Conservation (phyloP, 108 stramenopile species). For the Nannochloropsis granulata region DNA sequence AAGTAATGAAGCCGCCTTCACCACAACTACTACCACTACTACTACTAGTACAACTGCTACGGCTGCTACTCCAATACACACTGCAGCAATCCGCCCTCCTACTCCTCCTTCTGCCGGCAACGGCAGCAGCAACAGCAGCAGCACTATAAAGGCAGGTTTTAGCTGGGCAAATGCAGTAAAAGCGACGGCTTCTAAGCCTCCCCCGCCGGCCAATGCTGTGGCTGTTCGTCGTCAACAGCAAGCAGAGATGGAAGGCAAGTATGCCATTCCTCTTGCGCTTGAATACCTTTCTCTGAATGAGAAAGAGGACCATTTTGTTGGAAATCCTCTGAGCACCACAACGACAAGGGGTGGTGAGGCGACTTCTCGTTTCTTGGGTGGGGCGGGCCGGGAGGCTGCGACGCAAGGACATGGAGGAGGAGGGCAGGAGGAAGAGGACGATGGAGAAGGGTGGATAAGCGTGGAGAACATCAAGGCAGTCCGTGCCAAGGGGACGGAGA, state of each 20-base stretch:
- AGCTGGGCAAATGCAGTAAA: not conserved
- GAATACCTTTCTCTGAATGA: too few species aligned
- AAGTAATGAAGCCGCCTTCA: not conserved
- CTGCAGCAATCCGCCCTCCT: too few species aligned
- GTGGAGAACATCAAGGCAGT: not conserved
- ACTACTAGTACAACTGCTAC: not conserved
- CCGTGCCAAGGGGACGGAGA: not conserved
- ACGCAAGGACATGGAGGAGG: not conserved
- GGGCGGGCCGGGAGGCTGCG: not conserved
- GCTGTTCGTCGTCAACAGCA: not conserved
- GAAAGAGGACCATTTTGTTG: too few species aligned
- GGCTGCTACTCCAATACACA: too few species aligned
- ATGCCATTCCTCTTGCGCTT: too few species aligned
- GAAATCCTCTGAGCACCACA: too few species aligned
- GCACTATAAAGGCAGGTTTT: too few species aligned
- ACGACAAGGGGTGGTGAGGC: not conserved
- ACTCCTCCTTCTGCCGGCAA: too few species aligned
- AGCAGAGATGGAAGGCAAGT: not conserved
- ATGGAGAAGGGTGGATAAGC: not conserved
- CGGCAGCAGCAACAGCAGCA: too few species aligned
- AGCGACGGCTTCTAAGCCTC: not conserved
- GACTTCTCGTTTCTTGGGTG: not conserved
- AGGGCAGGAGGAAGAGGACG: not conserved
- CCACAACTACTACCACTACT: not conserved
- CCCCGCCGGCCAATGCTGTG: not conserved